Conservation (phyloP, 345 rosid genomes). For the Gossypium longicalyx region DNA sequence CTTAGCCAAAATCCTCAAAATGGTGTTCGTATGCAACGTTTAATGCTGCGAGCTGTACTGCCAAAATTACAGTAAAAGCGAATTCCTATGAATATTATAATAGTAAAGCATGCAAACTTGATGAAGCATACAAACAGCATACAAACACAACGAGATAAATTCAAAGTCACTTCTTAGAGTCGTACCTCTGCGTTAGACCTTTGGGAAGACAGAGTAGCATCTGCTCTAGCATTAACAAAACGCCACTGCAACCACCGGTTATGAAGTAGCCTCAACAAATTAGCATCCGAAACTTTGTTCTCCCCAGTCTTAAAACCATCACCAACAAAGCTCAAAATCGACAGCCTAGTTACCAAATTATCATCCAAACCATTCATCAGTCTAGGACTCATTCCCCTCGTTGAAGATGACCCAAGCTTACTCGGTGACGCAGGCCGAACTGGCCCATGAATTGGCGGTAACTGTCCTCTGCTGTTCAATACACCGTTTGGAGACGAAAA, state of each 20-base stretch:
- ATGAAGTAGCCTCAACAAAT: slow-evolving; percentile 60
- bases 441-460: slow-evolving; percentile 48
- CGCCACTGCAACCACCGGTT: slow-evolving; percentile 84
- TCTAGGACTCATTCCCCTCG: slow-evolving; percentile 65
- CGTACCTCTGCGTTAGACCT: slow-evolving; percentile 69
- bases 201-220: slow-evolving; percentile 46
- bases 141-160: background rate
- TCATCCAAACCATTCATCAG: slow-evolving; percentile 41
- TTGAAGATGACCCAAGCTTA: slow-evolving; percentile 40
- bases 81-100: background rate
- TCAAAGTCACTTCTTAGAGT: background rate
- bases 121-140: slow-evolving; percentile 7
- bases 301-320: slow-evolving; percentile 66
- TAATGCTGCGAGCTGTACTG: background rate
- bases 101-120: background rate
- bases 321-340: slow-evolving; percentile 79
- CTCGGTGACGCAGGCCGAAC: slow-evolving; percentile 63
- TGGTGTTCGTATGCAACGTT: background rate
- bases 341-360: slow-evolving; percentile 40
- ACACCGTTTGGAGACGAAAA: slow-evolving; percentile 51
- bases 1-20: background rate
- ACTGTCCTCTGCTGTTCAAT: slow-evolving; percentile 43
- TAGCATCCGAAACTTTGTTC: slow-evolving; percentile 56
- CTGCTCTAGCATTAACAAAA: slow-evolving; percentile 75
- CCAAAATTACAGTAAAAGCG: background rate